A percentile compares a stretch with the other conserved stretches of the same genome.
These are phyloP conservation scores for Xylariaceae sp. DNA, from an alignment of 2,329 filamentous ascomycete genomes.

Conservation along the genomic window DNA sequence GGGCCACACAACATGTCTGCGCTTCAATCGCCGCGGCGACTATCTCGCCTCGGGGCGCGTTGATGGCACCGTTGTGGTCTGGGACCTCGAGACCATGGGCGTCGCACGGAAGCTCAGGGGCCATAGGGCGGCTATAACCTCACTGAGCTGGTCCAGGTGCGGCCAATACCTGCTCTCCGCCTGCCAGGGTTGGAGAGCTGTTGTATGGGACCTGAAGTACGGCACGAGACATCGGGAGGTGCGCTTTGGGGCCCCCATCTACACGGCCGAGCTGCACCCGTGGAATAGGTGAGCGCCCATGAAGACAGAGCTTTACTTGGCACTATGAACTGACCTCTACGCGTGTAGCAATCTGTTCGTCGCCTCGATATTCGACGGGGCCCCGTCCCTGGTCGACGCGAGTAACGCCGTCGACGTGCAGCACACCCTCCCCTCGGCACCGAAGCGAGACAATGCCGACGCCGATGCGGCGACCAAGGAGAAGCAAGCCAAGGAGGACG, in stretches of 20 bases:
- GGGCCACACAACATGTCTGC: conserved; percentile 58
- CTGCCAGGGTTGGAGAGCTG: conserved; percentile 93
- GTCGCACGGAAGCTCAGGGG: conserved; percentile 90
- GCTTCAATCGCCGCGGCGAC: conserved; percentile 92
- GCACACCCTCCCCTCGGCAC: conserved; percentile 71
- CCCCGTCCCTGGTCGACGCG: conserved; percentile 81
- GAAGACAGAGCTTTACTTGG: not conserved
- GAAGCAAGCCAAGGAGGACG: conserved; percentile 84
- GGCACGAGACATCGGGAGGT: conserved; percentile 70
- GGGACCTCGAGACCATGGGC: conserved; percentile 95
- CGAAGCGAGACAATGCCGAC: conserved; percentile 64
- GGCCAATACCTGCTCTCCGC: conserved; percentile 87
- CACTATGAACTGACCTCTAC: conserved; percentile 18
- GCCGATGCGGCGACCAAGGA: conserved; percentile 64
- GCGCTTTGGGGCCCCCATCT: conserved; percentile 86
- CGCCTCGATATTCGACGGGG: conserved; percentile 87
- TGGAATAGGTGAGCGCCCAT: conserved; percentile 63
- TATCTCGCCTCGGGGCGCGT: conserved; percentile 89
- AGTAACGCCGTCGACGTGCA: conserved; percentile 63
- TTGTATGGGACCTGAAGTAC: conserved; percentile 81
- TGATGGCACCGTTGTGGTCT: conserved; percentile 91
- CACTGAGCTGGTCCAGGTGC: conserved; percentile 88
- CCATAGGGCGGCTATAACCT: conserved; percentile 90
- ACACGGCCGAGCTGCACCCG: conserved; percentile 92
- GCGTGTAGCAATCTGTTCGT: conserved; percentile 69